Percentiles rank a stretch among this genome's conserved stretches.
phyloP scores from a whole-genome alignment of 2,329 filamentous ascomycete genomes.

The Microdochium bolleyi region DNA sequence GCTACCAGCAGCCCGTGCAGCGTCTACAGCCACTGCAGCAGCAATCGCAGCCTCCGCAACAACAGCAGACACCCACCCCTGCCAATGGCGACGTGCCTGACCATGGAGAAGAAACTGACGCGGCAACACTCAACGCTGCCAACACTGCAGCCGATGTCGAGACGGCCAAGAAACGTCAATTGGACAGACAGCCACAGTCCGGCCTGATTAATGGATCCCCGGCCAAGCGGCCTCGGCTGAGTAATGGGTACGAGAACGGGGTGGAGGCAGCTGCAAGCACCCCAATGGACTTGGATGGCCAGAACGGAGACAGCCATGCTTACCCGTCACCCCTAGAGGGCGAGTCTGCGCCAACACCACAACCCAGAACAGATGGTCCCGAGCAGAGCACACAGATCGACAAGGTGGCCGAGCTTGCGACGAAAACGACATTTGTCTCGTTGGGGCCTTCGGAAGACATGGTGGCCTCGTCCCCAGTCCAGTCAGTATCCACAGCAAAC shows the following conservation, averaged over 20 bases:
- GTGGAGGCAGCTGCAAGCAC: constrained; percentile 39
- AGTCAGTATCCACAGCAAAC: constrained; percentile 21
- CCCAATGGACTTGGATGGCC: constrained; percentile 53
- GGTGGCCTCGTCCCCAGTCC: constrained; percentile 26
- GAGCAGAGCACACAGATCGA: constrained; percentile 58
- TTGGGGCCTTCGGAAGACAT: constrained; percentile 32
- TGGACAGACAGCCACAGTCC: constrained; percentile 34
- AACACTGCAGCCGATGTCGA: constrained; percentile 28
- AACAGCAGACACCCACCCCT: constrained; percentile 23
- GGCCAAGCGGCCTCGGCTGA: constrained; percentile 50
- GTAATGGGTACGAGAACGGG: constrained; percentile 54
- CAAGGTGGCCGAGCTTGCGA: constrained; percentile 52
- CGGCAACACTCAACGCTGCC: constrained; percentile 10
- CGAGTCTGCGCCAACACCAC: constrained; percentile 44
- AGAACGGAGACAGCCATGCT: constrained; percentile 46
- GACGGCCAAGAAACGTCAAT: constrained; percentile 41
- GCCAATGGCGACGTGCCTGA: constrained; percentile 23
- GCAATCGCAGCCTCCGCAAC: constrained; percentile 8
- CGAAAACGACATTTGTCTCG: constrained; percentile 53
- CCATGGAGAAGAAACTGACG: constrained; percentile 15
- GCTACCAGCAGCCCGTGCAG: not conserved
- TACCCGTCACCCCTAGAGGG: constrained; percentile 58
- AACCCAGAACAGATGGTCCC: constrained; percentile 50
- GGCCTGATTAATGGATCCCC: constrained; percentile 46
- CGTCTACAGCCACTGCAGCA: constrained; percentile 30